Conservation (phyloP, 2,329 filamentous ascomycete genomes). For the Aureobasidium sp. region DNA sequence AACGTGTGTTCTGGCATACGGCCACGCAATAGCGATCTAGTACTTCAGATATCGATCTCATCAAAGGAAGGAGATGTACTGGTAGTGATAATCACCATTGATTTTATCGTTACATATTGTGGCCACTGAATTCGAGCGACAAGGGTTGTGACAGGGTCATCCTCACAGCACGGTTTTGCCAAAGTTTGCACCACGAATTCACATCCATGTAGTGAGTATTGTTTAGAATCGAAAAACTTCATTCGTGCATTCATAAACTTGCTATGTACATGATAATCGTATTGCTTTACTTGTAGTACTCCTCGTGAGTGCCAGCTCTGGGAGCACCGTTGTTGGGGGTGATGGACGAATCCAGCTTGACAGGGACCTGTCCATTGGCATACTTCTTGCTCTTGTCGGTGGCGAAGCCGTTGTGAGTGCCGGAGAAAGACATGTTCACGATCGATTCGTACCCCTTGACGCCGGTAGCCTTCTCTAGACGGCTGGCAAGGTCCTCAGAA, state of each 20-base stretch:
- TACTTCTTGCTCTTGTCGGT: constrained; percentile 39
- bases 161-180: not conserved
- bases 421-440: constrained; percentile 49
- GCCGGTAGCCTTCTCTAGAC: constrained; percentile 57
- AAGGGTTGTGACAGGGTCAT: not conserved
- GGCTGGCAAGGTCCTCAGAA: constrained; percentile 48
- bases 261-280: not conserved
- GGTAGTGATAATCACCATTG: no score
- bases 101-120: no score
- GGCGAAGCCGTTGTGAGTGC: constrained; percentile 55
- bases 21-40: no score
- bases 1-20: no score
- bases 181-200: no score
- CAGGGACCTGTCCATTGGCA: constrained; percentile 46
- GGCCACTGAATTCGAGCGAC: not conserved
- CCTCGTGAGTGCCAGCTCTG: constrained; percentile 35
- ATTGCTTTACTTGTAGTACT: constrained; percentile 9
- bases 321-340: constrained; percentile 45
- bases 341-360: constrained; percentile 20
- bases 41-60: no score
- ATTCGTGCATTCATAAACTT: not conserved
- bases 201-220: no score
- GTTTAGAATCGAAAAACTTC: not conserved
- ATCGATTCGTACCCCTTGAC: constrained; percentile 56
- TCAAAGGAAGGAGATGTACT: no score